Percentiles rank a stretch among this genome's conserved stretches.
These are phyloP conservation scores for Pythium sukuiense DNA, from an alignment of 352 stramenopile genomes.

Conservation along the genomic window DNA sequence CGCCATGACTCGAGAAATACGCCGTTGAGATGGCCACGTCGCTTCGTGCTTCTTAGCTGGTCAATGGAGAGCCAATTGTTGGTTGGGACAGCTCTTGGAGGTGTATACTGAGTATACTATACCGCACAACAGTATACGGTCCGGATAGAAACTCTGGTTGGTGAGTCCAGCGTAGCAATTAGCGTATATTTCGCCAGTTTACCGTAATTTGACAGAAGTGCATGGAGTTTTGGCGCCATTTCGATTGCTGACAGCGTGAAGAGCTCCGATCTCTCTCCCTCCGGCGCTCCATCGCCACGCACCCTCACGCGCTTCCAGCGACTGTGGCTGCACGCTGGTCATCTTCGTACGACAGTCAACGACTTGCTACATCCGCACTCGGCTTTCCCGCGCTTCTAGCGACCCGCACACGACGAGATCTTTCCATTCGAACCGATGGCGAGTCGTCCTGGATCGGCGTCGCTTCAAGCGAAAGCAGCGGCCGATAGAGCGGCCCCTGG, in stretches of 20 bases:
- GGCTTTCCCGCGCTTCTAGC: neutral
- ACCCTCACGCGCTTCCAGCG: neutral
- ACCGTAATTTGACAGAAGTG: neutral
- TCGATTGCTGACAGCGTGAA: conserved; percentile 5
- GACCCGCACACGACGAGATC: neutral
- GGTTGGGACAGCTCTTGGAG: neutral
- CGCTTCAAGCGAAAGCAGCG: neutral
- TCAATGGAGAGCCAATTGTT: conserved; percentile 18
- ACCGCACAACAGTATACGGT: neutral
- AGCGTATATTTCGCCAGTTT: neutral
- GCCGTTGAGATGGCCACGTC: neutral
- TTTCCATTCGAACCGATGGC: neutral
- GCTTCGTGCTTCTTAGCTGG: conserved; percentile 12
- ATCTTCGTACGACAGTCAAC: neutral
- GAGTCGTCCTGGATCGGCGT: neutral
- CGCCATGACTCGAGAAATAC: conserved; percentile 7
- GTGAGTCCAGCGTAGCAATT: neutral
- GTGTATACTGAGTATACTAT: conserved; percentile 12
- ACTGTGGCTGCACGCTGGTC: neutral
- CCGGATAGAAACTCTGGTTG: neutral
- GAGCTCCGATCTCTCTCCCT: neutral
- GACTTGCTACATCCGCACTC: neutral
- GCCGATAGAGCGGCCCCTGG: neutral
- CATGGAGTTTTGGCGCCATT: conserved; percentile 21
- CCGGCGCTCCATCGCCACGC: neutral